Conservation (phyloP, 2,329 filamentous ascomycete genomes). For the Alternaria sp. region DNA sequence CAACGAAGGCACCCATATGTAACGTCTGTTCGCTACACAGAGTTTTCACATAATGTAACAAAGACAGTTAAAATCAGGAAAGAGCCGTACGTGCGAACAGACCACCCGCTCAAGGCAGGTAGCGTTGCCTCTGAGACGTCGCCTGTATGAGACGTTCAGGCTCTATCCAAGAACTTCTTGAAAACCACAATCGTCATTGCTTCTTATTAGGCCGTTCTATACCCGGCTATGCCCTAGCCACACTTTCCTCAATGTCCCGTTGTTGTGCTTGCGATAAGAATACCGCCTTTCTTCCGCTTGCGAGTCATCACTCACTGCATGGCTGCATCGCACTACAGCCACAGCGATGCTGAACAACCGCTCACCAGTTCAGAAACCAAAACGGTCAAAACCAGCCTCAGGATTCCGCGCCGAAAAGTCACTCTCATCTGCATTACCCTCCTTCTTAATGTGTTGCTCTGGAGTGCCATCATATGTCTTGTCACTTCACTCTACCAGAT, state of each 20-base stretch:
- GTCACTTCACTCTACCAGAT: slow-evolving; percentile 43
- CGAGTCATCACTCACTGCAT: slow-evolving; percentile 10
- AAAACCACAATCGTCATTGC: slow-evolving; percentile 21
- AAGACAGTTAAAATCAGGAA: background rate
- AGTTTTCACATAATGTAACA: slow-evolving; percentile 21
- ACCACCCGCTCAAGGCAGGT: slow-evolving; percentile 23
- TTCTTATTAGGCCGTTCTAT: slow-evolving; percentile 18
- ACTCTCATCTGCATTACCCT: slow-evolving; percentile 47
- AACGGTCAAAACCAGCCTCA: slow-evolving; percentile 14
- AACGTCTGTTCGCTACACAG: slow-evolving; percentile 20
- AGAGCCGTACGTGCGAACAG: slow-evolving; percentile 8
- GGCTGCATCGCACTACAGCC: slow-evolving; percentile 23
- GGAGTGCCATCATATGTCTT: slow-evolving; percentile 43
- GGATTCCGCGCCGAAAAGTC: slow-evolving; percentile 39
- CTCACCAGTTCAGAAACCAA: slow-evolving; percentile 24
- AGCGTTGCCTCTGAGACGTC: slow-evolving; percentile 39
- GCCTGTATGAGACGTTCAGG: slow-evolving; percentile 40
- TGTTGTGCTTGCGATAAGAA: slow-evolving; percentile 30
- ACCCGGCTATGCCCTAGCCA: slow-evolving; percentile 10
- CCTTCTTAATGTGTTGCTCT: slow-evolving; percentile 47
- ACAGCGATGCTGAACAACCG: slow-evolving; percentile 31
- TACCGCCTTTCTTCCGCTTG: slow-evolving; percentile 16
- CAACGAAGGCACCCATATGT: slow-evolving; percentile 28
- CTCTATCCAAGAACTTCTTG: slow-evolving; percentile 37
- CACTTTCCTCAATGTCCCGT: slow-evolving; percentile 16